phyloP scores from a whole-genome alignment of 1,284 basidiomycete genomes.

The Chalciporus sp. region DNA sequence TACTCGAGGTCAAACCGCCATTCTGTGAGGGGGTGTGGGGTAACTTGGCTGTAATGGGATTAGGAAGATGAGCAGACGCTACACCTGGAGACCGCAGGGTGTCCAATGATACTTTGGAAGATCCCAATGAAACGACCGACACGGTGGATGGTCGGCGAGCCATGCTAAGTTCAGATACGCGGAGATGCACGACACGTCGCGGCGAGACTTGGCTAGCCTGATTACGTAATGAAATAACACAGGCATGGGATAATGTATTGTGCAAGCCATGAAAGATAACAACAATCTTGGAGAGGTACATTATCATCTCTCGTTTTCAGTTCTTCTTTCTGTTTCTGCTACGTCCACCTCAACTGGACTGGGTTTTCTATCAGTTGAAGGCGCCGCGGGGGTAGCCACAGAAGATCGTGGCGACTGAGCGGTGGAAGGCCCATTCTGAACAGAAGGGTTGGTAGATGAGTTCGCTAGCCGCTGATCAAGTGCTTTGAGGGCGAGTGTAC shows the following conservation, averaged over 20 bases:
- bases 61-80: constrained; percentile 3
- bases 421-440: constrained; percentile 41
- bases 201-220: neutral
- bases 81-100: constrained; percentile 4
- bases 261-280: neutral
- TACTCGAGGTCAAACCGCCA: constrained; percentile 16
- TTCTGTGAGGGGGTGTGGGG: constrained; percentile 22
- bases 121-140: constrained; percentile 27
- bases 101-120: constrained; percentile 16
- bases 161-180: constrained; percentile 29
- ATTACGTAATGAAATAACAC: constrained; percentile 24
- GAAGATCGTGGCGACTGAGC: constrained; percentile 39
- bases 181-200: constrained; percentile 1
- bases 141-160: constrained; percentile 33
- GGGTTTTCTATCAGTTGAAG: constrained; percentile 38
- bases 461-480: constrained; percentile 89
- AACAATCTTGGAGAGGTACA: constrained; percentile 10
- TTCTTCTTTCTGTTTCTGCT: constrained; percentile 15
- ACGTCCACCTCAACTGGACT: constrained; percentile 34
- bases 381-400: constrained; percentile 38
- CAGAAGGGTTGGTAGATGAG: constrained; percentile 46
- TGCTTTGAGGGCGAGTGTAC: constrained; percentile 92
- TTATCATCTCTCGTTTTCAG: constrained; percentile 28
- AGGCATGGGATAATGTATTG: neutral
- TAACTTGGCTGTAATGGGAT: constrained; percentile 7